Evolutionary conservation across 225 moss, liverwort and hornwort genomes (phyloP), one percentile per base, ranked within the genome.

Genomic region (Rhytidiadelphus loreus): DNA sequence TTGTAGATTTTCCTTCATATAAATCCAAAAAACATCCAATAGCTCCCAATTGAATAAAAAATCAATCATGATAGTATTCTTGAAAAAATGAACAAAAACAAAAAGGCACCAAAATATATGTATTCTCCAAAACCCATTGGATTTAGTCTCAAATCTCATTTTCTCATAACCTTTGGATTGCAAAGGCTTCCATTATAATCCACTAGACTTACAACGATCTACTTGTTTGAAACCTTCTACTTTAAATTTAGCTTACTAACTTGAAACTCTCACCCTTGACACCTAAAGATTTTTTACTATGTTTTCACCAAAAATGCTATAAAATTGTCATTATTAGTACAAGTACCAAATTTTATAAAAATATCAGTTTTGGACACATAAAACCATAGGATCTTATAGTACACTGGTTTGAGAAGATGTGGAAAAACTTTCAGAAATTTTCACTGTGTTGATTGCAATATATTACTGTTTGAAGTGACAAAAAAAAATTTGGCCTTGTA

Each of bases 81-180:
- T 39, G 13, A 13, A 13, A 65, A 68, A 39, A 21, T 7, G 19
- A 64, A 21, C 12, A 66, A 65, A 65, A 35, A 4, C 0, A 0
- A 35, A 68, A n/a, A 22, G 4, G 22, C 7, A 22, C 13, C 4
- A 24, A 39, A 69, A 12, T n/a, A n/a, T n/a, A n/a, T 24, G 2
- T n/a, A 23, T 65, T 65, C 3, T 0, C 0, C 10, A 2, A 64
- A 64, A 64, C 0, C 3, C 18, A 9, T 9, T 7, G 4, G 39
- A 24, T 69, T 41, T 14, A 41, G 41, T 41, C 14, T 14, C 8
- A 39, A 0, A 69, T 41, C 3, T 69, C 24, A 41, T 41, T 69
- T 14, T 20, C 23, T 25, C 23, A 24, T 24, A 69, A 24, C 13
- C 2, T 13, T 13, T 69, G 13, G 69, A 69, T 69, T 41, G 14